A percentile compares a stretch with the other conserved stretches of the same genome.
Conservation (phyloP, 1,139 yeast species). For the Petasospora rhodanensis region DNA sequence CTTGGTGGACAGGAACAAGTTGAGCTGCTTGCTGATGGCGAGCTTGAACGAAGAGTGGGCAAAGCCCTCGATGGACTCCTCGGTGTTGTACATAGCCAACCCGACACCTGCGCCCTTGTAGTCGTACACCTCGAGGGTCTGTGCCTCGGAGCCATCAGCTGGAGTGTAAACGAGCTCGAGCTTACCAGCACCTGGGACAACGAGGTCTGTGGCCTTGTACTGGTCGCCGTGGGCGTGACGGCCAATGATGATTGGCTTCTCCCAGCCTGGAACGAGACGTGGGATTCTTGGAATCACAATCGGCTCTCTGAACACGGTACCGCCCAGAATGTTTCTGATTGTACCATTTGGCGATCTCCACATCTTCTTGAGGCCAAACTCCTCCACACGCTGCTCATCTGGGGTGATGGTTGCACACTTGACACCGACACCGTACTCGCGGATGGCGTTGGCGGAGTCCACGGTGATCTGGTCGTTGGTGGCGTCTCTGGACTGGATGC, state of each 20-base stretch:
- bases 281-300: conserved; percentile 76
- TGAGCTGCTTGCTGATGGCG: conserved; percentile 62
- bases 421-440: conserved; percentile 73
- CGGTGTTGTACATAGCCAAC: conserved; percentile 79
- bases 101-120: conserved; percentile 70
- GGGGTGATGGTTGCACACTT: conserved; percentile 88
- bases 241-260: conserved; percentile 77
- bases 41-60: conserved; percentile 76
- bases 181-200: conserved; percentile 64
- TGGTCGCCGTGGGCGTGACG: conserved; percentile 88
- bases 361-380: conserved; percentile 71
- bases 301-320: conserved; percentile 82
- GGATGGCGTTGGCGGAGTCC: conserved; percentile 74
- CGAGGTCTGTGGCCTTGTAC: conserved; percentile 74
- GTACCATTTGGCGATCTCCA: conserved; percentile 88
- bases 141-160: conserved; percentile 40
- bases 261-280: conserved; percentile 73
- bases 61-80: conserved; percentile 71
- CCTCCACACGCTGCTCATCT: conserved; percentile 76
- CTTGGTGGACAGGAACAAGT: conserved; percentile 69
- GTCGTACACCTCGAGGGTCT: conserved; percentile 47
- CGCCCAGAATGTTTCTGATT: conserved; percentile 74
- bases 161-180: conserved; percentile 65
- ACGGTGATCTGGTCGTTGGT: conserved; percentile 69
- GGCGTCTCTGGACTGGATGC: conserved; percentile 64